phyloP scores from a whole-genome alignment of 768 basidiomycete genomes.

The Lactarius sp. region DNA sequence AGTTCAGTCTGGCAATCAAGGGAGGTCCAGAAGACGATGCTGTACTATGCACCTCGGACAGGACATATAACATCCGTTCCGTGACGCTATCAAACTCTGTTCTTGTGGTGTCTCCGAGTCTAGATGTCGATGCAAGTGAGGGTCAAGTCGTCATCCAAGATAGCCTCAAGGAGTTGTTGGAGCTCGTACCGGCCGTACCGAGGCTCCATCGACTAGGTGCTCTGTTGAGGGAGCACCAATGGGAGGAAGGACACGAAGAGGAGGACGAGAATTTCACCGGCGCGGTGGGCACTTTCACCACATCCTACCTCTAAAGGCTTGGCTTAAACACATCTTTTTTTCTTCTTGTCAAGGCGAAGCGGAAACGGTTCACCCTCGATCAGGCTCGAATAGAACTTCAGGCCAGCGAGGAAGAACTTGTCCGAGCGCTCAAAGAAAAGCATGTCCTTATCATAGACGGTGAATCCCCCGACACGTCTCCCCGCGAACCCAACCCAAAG shows the following conservation, averaged over 20 bases:
- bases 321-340: background rate
- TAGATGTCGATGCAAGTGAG: constrained; percentile 30
- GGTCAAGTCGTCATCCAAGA: constrained; percentile 67
- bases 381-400: constrained; percentile 65
- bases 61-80: constrained; percentile 79
- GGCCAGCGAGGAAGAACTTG: constrained; percentile 75
- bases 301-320: background rate
- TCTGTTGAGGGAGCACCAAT: constrained; percentile 60
- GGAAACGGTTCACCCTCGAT: constrained; percentile 47
- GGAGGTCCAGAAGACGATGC: constrained; percentile 81
- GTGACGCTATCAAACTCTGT: constrained; percentile 88
- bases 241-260: constrained; percentile 60
- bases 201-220: constrained; percentile 60
- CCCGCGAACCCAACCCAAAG: background rate
- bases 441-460: constrained; percentile 73
- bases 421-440: constrained; percentile 54
- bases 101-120: constrained; percentile 58
- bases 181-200: constrained; percentile 74
- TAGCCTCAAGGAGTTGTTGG: constrained; percentile 77
- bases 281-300: constrained; percentile 25
- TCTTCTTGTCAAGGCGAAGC: constrained; percentile 31
- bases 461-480: constrained; percentile 28
- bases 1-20: constrained; percentile 52
- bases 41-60: constrained; percentile 76
- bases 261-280: constrained; percentile 35